Conservation (phyloP, 306 rosid genomes). For the Pyrus pyrifolia region DNA sequence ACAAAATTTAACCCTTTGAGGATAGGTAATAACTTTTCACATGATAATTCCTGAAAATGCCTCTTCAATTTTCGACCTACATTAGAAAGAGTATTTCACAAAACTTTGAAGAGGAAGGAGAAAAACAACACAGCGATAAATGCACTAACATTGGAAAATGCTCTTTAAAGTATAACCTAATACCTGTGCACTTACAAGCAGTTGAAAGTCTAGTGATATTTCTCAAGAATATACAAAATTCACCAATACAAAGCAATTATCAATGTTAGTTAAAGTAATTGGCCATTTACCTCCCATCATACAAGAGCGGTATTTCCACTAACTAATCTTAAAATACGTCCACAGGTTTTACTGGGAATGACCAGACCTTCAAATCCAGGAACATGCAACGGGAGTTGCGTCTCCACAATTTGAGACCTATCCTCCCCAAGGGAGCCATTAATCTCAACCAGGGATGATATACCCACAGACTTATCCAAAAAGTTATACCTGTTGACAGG, state of each 20-base stretch:
- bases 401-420: conserved; percentile 44
- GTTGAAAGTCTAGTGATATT: neutral
- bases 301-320: conserved; percentile 73
- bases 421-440: conserved; percentile 35
- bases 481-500: conserved; percentile 68
- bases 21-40: neutral
- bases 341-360: conserved; percentile 72
- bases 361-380: conserved; percentile 79
- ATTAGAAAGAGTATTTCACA: neutral
- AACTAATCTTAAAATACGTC: conserved; percentile 61
- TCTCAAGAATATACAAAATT: neutral
- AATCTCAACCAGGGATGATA: conserved; percentile 72
- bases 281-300: conserved; percentile 77
- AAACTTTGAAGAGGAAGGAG: neutral
- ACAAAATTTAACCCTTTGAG: neutral
- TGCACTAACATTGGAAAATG: neutral
- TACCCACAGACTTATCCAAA: conserved; percentile 70
- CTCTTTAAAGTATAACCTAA: neutral
- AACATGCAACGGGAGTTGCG: conserved; percentile 45
- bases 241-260: conserved; percentile 1
- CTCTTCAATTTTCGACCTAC: neutral
- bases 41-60: neutral
- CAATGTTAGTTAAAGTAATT: conserved; percentile 8
- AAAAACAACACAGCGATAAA: neutral
- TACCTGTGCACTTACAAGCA: neutral